Evolutionary conservation across 345 rosid genomes (phyloP).

Genomic region (Syzygium oleosum): DNA sequence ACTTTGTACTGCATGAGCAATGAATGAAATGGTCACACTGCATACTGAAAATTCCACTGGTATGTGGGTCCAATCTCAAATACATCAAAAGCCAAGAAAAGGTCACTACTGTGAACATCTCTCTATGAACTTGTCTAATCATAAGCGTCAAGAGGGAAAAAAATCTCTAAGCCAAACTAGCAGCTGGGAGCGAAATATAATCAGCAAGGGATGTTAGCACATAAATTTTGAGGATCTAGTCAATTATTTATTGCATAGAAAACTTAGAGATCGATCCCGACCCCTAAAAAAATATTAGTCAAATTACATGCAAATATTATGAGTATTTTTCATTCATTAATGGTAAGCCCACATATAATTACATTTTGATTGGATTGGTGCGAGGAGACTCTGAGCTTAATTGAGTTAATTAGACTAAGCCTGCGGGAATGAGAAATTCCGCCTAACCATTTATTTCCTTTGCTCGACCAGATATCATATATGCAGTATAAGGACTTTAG

Average conservation of each 20-base stretch:
- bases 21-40: too few relatives aligned
- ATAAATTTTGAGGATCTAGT: fast-evolving
- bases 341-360: not conserved
- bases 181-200: too few relatives aligned
- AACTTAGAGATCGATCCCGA: fast-evolving
- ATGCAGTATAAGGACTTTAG: fast-evolving
- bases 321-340: not conserved
- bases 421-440: fast-evolving
- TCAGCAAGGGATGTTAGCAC: not conserved
- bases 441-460: not conserved
- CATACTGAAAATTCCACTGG: too few relatives aligned
- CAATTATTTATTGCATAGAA: too few relatives aligned
- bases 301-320: fast-evolving
- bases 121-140: too few relatives aligned
- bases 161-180: too few relatives aligned
- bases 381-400: not conserved
- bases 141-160: too few relatives aligned
- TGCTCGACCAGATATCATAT: not conserved
- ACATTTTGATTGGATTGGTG: not conserved
- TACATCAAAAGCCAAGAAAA: too few relatives aligned
- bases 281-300: not conserved
- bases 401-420: not conserved
- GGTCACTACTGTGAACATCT: too few relatives aligned
- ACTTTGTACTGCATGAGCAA: too few relatives aligned
- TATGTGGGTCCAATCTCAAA: too few relatives aligned